Evolutionary conservation across 2,329 filamentous ascomycete species (phyloP), one percentile per base, ranked within the genome.

Genomic region (Fusarium praegraminearum): DNA sequence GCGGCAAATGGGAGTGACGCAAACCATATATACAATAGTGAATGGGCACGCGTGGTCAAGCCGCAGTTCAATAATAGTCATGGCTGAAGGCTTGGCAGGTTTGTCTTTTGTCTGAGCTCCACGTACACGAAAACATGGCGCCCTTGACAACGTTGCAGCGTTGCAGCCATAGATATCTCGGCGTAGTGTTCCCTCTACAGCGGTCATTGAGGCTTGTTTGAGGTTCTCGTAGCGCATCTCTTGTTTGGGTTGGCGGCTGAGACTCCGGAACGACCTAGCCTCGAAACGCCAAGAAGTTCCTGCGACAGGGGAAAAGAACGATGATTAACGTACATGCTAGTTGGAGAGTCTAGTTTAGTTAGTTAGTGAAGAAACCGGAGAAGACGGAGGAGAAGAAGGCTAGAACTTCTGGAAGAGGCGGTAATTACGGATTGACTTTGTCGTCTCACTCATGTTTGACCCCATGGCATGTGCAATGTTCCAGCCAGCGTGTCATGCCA

Each of bases 251-350:
- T 56, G 61, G 61, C 45, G 49, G 65, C 65, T 66, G 62, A 51
- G 54, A 43, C 60, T 54, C 45, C 16, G 61, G 61, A 69, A 47
- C 36, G 36, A 66, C 45, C 49, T 44, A 60, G 66, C 65, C 65
- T 69, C 61, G 55, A 56, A 66, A 62, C 46, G 66, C 65, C 54
- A 69, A 69, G 65, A 50, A 20, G 22, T 45, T 60, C 33, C 46
- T 16, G 30, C 13, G 41, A 52, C 30, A 55, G 53, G 54, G 60
- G 65, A 63, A 38, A 36, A n/a, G 55, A 30, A 26, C 18, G 49
- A 30, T 26, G 35, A 40, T 20, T 26, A 24, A 40, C 36, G 20
- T 10, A 28, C 10, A 30, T 30, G 28, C 28, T 22, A 22, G 49
- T 40, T 40, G 8, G 36, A 40, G 36, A 38, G 18, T n/a, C 36